Evolutionary conservation across 345 rosid species (phyloP).

Genomic region (Cardiospermum halicacabum): DNA sequence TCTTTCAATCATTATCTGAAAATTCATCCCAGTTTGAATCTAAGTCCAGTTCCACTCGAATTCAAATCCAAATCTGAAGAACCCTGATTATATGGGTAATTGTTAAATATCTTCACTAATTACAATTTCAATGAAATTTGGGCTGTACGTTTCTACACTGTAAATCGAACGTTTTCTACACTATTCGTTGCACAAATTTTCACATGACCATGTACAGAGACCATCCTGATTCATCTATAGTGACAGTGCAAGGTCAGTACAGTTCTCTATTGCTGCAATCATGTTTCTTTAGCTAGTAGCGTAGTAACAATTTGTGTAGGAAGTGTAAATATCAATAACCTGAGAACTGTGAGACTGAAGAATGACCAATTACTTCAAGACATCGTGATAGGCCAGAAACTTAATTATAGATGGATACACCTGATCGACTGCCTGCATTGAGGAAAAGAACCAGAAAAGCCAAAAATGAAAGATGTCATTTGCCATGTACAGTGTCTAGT

Average conservation of each 20-base stretch:
- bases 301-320: not conserved
- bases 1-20: no score
- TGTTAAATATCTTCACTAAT: no score
- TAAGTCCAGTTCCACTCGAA: no score
- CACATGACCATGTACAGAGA: not conserved
- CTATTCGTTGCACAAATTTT: not conserved
- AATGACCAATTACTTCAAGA: constrained; percentile 13
- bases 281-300: not conserved
- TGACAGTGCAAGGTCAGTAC: not conserved
- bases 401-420: constrained; percentile 51
- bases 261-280: not conserved
- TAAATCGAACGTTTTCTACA: not conserved
- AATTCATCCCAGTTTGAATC: no score
- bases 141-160: not conserved
- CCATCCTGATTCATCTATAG: not conserved
- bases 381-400: constrained; percentile 59
- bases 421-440: constrained; percentile 47
- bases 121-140: not conserved
- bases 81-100: no score
- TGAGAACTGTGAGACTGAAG: not conserved
- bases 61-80: no score
- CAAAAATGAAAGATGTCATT: not conserved
- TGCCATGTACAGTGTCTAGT: not conserved
- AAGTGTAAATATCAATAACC: not conserved
- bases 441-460: not conserved